A percentile compares a stretch with the other conserved stretches of the same genome.
These are phyloP conservation scores for Penicillium alfredii DNA, from an alignment of 495 filamentous ascomycete species.

Conservation along the genomic window DNA sequence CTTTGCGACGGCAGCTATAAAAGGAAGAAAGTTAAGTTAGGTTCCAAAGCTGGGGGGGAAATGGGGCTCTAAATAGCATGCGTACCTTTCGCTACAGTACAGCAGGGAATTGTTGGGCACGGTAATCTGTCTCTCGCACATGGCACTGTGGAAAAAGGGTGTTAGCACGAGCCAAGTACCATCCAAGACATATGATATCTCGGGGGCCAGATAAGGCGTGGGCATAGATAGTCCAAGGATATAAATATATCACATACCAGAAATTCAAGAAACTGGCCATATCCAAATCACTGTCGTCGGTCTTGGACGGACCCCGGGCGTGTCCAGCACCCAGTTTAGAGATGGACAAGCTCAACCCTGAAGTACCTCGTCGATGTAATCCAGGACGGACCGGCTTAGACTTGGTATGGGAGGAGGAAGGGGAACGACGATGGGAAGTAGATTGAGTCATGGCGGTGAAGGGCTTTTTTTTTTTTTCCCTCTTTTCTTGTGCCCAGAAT, in stretches of 20 bases:
- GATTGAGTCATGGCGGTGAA: constrained; percentile 45
- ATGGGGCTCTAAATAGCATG: constrained; percentile 7
- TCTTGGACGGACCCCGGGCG: constrained; percentile 14
- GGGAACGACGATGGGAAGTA: constrained; percentile 31
- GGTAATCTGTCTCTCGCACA: constrained; percentile 63
- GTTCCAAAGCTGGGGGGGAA: constrained; percentile 5
- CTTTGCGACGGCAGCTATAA: constrained; percentile 48
- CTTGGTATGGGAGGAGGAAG: constrained; percentile 34
- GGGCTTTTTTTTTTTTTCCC: constrained; percentile 17
- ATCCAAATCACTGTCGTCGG: constrained; percentile 43
- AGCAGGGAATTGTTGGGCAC: constrained; percentile 56
- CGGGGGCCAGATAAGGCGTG: too few species aligned
- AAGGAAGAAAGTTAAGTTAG: constrained; percentile 4
- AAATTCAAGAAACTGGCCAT: constrained; percentile 63
- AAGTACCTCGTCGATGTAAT: constrained; percentile 35
- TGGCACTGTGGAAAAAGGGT: constrained; percentile 42
- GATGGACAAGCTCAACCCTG: constrained; percentile 29
- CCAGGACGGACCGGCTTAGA: constrained; percentile 27
- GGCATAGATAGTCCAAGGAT: constrained; percentile 19
- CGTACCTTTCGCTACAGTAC: constrained; percentile 53
- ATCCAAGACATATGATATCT: too few species aligned
- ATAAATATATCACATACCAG: constrained; percentile 46
- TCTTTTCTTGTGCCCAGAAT: constrained; percentile 19
- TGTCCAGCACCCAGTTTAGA: constrained; percentile 38
- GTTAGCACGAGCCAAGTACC: too few species aligned